Evolutionary conservation across 2,329 filamentous ascomycete species (phyloP), one percentile per base, ranked within the genome.

Genomic region (Scytalidium lignicola): DNA sequence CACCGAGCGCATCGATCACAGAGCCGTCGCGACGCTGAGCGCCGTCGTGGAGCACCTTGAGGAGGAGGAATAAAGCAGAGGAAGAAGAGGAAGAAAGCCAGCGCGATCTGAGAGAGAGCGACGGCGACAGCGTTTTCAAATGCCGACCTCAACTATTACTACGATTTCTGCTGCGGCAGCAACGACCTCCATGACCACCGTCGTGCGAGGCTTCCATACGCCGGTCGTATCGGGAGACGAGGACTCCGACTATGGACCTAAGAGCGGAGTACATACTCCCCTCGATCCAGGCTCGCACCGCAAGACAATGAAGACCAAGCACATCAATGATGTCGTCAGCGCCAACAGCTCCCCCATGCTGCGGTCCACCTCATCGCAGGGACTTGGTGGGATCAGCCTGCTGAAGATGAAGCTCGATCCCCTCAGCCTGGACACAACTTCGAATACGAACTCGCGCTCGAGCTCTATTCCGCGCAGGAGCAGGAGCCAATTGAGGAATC

Each of bases 361-460:
- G 53, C 76, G 79, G 43, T 70, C 67, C n/a, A 61, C 67, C 21
- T 66, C 72, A 15, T 58, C 59, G 5, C 53, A 79, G 17, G 74
- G 71, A 44, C 62, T 83, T 23, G 85, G 86, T 51, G 90, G 90
- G 43, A 90, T 96, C 59, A 88, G 88, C 62, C 87, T 85, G 59
- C 73, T 96, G 61, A 90, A 90, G 64, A 75, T 85, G 65, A 86
- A 93, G 62, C 76, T 96, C 50, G 90, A 96, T 53, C 82, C 84
- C 2, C 72, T 96, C 47, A 88, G 79, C 61, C 73, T 95, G 13
- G 79, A 82, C 53, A 37, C 23, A 5, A 67, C 64, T 37, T 69
- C 65, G 23, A 39, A 42, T 18, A 22, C 46, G 13, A 43, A 21
- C 15, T 63, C 81, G 2, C 77, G 78, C 42, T 74, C 74, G 44